A percentile compares a stretch with the other conserved stretches of the same genome.
Conservation (phyloP, 768 basidiomycete genomes). For the Suillus variegatus region DNA sequence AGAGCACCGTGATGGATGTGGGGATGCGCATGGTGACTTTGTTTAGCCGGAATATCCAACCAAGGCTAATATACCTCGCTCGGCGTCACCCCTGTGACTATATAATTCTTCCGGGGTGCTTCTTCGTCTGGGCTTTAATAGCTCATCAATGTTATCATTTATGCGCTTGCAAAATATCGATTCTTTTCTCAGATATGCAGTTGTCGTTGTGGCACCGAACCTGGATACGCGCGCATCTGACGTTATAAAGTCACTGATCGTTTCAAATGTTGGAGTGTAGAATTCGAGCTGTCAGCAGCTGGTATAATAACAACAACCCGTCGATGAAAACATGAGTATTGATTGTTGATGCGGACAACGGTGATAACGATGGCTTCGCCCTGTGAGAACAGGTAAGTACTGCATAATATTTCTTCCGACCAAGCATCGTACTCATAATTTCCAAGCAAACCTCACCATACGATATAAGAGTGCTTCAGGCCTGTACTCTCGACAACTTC, state of each 20-base stretch:
- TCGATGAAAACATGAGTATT: neutral
- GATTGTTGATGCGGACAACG: neutral
- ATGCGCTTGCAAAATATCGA: neutral
- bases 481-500: neutral
- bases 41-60: neutral
- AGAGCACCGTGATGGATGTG: conserved; percentile 1
- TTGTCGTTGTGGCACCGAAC: neutral
- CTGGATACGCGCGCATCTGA: neutral
- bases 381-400: neutral
- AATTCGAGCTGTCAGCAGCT: neutral
- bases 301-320: no score
- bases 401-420: conserved; percentile 1
- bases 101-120: neutral
- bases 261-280: neutral
- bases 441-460: neutral
- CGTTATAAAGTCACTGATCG: neutral
- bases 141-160: neutral
- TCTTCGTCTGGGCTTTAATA: neutral
- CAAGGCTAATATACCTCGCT: neutral
- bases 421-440: neutral
- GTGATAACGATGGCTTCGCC: neutral
- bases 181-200: neutral
- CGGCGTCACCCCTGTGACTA: neutral
- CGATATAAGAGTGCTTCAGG: neutral
- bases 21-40: conserved; percentile 1